Evolutionary conservation across 1,284 basidiomycete species (phyloP).

Genomic region (Boletus sp.): DNA sequence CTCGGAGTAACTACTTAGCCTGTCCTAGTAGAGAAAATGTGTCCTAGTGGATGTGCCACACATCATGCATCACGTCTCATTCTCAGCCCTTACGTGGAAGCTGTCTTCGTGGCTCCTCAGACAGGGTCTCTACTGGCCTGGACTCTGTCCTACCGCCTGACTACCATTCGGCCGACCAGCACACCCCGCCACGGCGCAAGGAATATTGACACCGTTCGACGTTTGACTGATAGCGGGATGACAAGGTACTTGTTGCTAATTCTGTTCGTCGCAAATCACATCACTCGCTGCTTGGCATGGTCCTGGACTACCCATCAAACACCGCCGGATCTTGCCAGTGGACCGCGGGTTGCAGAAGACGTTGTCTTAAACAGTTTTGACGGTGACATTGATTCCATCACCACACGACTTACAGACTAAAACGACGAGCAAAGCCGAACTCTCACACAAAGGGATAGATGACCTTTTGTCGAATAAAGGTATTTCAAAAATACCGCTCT

Average conservation of each 20-base stretch:
- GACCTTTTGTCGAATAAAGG: constrained; percentile 20
- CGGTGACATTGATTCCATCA: constrained; percentile 21
- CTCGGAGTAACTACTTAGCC: constrained; percentile 8
- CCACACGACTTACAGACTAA: constrained; percentile 10
- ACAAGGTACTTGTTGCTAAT: constrained; percentile 8
- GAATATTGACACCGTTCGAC: constrained; percentile 1
- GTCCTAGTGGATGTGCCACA: not conserved
- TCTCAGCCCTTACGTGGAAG: too few species aligned
- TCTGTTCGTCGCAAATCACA: constrained; percentile 14
- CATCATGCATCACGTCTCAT: constrained; percentile 5
- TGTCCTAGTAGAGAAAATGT: too few species aligned
- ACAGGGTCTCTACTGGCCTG: not conserved
- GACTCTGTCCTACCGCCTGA: not conserved
- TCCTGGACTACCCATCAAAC: constrained; percentile 27
- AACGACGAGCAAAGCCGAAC: constrained; percentile 17
- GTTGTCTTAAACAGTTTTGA: constrained; percentile 19
- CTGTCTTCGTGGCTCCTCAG: not conserved
- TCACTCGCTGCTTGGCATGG: constrained; percentile 23
- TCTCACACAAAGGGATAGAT: constrained; percentile 16
- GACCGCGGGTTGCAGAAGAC: constrained; percentile 9
- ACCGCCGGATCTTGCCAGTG: constrained; percentile 16
- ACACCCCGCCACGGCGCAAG: not conserved
- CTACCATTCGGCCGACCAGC: not conserved
- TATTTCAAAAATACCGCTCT: constrained; percentile 17
- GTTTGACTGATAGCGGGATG: constrained; percentile 6